phyloP scores from a whole-genome alignment of 2,329 filamentous ascomycete genomes.

The Aspergillus carbonarius region DNA sequence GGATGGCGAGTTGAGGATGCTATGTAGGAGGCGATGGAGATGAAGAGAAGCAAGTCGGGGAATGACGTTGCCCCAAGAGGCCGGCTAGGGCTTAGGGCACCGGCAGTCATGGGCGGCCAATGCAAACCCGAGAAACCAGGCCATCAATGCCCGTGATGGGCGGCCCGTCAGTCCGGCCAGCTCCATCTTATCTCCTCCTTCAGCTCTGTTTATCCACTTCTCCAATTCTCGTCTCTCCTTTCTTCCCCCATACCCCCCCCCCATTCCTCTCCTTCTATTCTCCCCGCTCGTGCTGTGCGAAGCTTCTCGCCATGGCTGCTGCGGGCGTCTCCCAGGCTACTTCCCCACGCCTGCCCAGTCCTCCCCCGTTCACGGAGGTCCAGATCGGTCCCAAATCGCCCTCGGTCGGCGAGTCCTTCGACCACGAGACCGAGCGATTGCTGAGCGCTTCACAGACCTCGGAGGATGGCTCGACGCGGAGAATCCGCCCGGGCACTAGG shows the following conservation, averaged over 20 bases:
- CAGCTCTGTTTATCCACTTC: conserved; percentile 11
- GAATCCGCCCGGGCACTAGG: conserved; percentile 90
- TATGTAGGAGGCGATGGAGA: background rate
- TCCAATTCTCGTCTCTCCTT: background rate
- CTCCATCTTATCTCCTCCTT: conserved; percentile 13
- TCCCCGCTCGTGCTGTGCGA: conserved; percentile 11
- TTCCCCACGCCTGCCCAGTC: conserved; percentile 90
- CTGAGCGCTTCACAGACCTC: conserved; percentile 57
- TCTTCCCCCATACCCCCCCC: background rate
- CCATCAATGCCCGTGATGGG: background rate
- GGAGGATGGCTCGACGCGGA: conserved; percentile 73
- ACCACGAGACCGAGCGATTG: conserved; percentile 55
- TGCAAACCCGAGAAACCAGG: background rate
- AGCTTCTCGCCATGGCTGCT: conserved; percentile 42
- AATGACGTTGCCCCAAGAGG: conserved; percentile 23
- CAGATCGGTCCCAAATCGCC: conserved; percentile 82
- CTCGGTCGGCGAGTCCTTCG: conserved; percentile 59
- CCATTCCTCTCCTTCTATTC: conserved; percentile 4
- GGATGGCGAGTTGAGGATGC: background rate
- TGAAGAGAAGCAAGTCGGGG: conserved; percentile 6
- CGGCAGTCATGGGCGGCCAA: conserved; percentile 24
- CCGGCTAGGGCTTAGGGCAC: conserved; percentile 38
- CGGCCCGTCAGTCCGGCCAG: conserved; percentile 16
- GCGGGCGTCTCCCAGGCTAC: conserved; percentile 58
- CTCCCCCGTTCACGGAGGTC: conserved; percentile 90